A percentile compares a stretch with the other conserved stretches of the same genome.
phyloP scores from a whole-genome alignment of 495 filamentous ascomycete species.

The Bacidia gigantensis region DNA sequence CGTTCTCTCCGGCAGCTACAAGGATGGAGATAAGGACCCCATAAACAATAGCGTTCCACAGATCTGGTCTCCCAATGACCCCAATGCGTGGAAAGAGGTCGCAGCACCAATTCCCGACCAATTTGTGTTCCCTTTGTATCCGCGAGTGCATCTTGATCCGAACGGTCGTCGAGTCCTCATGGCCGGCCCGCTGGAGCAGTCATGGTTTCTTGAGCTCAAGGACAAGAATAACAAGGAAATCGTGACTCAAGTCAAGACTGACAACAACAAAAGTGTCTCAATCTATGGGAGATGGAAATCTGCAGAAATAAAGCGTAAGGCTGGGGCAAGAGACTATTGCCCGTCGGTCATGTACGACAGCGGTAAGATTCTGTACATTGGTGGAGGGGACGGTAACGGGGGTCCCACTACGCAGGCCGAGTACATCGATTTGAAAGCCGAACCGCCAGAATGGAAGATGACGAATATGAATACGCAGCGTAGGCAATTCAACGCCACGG shows the following conservation, averaged over 20 bases:
- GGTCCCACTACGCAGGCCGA: constrained; percentile 10
- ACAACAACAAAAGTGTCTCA: not conserved
- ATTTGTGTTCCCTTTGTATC: not conserved
- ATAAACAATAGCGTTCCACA: constrained; percentile 2
- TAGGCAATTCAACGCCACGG: not conserved
- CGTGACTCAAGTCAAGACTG: not conserved
- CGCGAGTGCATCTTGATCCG: constrained; percentile 4
- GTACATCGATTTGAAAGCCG: constrained; percentile 14
- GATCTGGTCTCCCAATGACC: constrained; percentile 2
- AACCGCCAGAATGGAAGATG: constrained; percentile 7
- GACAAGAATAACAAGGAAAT: not conserved
- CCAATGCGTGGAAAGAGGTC: constrained; percentile 1
- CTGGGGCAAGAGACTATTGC: constrained; percentile 10
- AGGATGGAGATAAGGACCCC: not conserved
- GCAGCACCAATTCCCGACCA: too few relatives aligned
- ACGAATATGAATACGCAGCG: constrained; percentile 4
- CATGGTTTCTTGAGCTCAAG: constrained; percentile 6
- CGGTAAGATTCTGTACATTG: constrained; percentile 15
- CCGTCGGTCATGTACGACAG: constrained; percentile 14
- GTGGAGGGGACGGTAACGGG: constrained; percentile 10
- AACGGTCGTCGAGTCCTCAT: not conserved
- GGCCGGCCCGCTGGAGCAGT: constrained; percentile 1
- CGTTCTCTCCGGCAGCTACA: constrained; percentile 1
- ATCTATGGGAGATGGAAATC: not conserved
- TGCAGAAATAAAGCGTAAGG: constrained; percentile 3